A percentile compares a stretch with the other conserved stretches of the same genome.
Evolutionary conservation across 2,329 filamentous ascomycete genomes (phyloP).

Genomic region (Rhexocercosporidium sp.): DNA sequence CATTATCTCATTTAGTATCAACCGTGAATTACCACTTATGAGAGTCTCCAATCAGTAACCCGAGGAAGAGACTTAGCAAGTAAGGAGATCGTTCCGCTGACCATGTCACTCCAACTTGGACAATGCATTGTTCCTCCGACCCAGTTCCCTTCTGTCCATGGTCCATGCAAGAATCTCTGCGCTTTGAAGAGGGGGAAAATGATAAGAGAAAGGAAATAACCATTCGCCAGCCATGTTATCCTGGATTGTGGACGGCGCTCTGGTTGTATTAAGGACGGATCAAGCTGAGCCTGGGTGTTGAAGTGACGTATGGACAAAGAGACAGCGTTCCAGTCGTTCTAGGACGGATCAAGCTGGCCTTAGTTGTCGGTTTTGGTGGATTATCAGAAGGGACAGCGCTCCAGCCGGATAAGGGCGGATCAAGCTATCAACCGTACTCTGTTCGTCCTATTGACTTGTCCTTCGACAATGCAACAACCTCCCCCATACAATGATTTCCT

Average conservation of each 20-base stretch:
- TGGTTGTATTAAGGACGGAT: neutral
- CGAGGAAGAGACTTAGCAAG: neutral
- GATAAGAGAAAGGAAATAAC: neutral
- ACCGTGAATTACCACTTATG: too few species aligned
- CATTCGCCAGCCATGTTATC: neutral
- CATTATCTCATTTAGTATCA: too few species aligned
- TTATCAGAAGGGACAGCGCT: neutral
- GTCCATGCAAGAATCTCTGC: neutral
- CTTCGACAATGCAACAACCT: neutral
- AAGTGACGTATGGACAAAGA: neutral
- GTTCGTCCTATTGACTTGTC: neutral
- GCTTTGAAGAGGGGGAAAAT: neutral
- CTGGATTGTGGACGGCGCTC: neutral
- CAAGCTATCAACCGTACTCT: neutral
- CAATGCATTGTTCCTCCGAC: neutral
- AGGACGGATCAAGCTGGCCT: neutral
- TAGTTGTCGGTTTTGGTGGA: neutral
- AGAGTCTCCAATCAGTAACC: too few species aligned
- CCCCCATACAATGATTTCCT: neutral
- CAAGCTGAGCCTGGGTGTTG: neutral
- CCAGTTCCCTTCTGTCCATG: neutral
- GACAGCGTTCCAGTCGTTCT: neutral
- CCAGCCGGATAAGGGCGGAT: neutral
- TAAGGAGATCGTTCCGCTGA: neutral
- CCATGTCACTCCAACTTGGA: neutral